Base-by-base conservation (phyloP, 179 eudicot genomes). In the Pouteria campechiana region DNA sequence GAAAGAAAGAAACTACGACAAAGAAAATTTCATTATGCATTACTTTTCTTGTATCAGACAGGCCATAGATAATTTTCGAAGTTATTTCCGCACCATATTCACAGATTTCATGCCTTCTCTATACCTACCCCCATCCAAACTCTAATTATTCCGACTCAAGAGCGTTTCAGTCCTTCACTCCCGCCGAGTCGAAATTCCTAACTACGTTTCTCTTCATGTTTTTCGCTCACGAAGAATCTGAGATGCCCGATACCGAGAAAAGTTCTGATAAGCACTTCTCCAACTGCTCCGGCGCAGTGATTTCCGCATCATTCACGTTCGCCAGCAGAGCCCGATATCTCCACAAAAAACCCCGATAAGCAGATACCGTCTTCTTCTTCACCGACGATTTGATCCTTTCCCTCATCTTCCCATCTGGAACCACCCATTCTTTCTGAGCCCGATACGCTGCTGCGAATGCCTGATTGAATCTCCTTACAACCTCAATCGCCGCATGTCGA, bases 241-340 rank as follows among this genome's bases (percentile, higher is more conserved):
- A 43, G n/a, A 43, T 6, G 25, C 30, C 25, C 30, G 25, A 46
- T 12, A 41, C 57, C 6, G 32, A 38, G 37, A 69, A 63, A 47
- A 69, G 39, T 33, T 64, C 75, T 8, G 66, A 63, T 37, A 69
- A 36, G 18, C 51, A 59, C 40, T 69, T 69, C 24, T 49, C 60
- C 33, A 69, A 44, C 41, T 69, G 42, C 10, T 58, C 67, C 4
- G 75, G 75, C 7, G 67, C 40, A 50, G 52, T 54, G 44, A 58
- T 55, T 48, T 54, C 58, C 43, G 41, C 15, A 10, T 33, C 35
- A n/a, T n/a, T n/a, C n/a, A n/a, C n/a, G 19, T 36, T 33, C 18
- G 12, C 13, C 32, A 44, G 53, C 23, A 33, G 50, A 5, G n/a
- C 57, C 48, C 43, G 57, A 25, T 13, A 29, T 50, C 11, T 6